Base-by-base conservation (phyloP, 306 rosid species). In the Canavalia ensiformis region DNA sequence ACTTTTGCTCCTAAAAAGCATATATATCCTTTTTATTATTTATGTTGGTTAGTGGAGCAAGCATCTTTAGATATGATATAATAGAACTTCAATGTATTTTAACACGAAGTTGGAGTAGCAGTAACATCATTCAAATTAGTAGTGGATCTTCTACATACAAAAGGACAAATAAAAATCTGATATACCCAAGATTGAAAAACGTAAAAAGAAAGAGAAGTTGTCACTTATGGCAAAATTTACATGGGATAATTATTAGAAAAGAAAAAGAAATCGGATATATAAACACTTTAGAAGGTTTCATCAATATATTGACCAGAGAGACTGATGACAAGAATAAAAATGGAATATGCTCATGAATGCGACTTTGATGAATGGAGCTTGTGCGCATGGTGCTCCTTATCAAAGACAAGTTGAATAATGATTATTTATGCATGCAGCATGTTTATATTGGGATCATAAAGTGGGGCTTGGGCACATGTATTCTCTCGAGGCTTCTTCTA, bases 401-500 rank as follows among this genome's bases (percentile, higher is more conserved):
- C 47, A 50, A 4, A 34, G 67, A 55, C 55, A 74, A 5, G 55
- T 74, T 28, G 56, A 74, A 31, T 9, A 25, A 56, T 29, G 67
- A 74, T 42, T 54, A 35, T 13, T 52, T 25, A 52, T n/a, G 62
- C 62, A 13, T 71, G 52, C 37, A 34, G 45, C 68, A 62, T 33
- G 45, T 64, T 34, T 57, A 2, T 44, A 30, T 12, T 42, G 42
- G 68, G 56, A 12, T 72, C 79, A 72, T n/a, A 52, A 54, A 34
- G 6, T 52, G 35, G 50, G 50, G 50, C 18, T 72, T 54, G 35
- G 50, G 50, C n/a, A 34, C 37, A 68, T 34, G 67, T 31, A n/a
- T 25, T 55, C 75, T 49, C 77, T 13, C n/a, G 77, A 37, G 65
- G 35, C 65, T 25, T 72, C 58, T 18, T 18, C 12, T 25, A 12